A percentile compares a stretch with the other conserved stretches of the same genome.
These are phyloP conservation scores for Fraxinus sp. DNA, from an alignment of 305 asterid genomes.

Conservation along the genomic window DNA sequence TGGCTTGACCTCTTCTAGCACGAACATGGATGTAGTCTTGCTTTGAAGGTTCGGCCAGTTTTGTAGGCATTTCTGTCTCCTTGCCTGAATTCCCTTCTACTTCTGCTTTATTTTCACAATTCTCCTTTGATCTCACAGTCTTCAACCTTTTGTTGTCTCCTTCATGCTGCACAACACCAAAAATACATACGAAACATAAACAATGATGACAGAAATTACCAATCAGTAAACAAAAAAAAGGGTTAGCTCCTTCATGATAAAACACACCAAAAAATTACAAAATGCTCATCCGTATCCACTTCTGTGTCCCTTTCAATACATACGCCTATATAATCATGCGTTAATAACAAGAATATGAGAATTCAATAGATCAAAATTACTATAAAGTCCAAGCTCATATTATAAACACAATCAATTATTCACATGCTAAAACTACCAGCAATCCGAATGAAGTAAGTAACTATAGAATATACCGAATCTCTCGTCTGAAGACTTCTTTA, in stretches of 20 bases:
- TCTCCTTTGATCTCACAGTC: constrained; percentile 40
- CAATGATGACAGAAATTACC: not conserved
- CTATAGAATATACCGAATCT: not conserved
- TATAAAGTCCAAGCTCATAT: not conserved
- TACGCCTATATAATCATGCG: not conserved
- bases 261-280: not conserved
- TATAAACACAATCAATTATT: not conserved
- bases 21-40: constrained; percentile 90
- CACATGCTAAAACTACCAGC: not conserved
- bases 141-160: constrained; percentile 42
- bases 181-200: not conserved
- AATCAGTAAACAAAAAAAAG: not conserved
- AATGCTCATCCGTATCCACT: not conserved
- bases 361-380: not conserved
- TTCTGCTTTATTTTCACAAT: constrained; percentile 42
- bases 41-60: constrained; percentile 63
- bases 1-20: constrained; percentile 98
- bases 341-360: not conserved
- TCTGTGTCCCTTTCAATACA: not conserved
- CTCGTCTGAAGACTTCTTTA: not conserved
- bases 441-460: not conserved
- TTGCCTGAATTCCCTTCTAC: constrained; percentile 57
- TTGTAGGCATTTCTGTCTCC: constrained; percentile 48
- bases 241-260: not conserved
- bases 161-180: constrained; percentile 32